These are phyloP conservation scores for Xylaria sp. DNA, from an alignment of 2,329 filamentous ascomycete species.

Conservation along the genomic window DNA sequence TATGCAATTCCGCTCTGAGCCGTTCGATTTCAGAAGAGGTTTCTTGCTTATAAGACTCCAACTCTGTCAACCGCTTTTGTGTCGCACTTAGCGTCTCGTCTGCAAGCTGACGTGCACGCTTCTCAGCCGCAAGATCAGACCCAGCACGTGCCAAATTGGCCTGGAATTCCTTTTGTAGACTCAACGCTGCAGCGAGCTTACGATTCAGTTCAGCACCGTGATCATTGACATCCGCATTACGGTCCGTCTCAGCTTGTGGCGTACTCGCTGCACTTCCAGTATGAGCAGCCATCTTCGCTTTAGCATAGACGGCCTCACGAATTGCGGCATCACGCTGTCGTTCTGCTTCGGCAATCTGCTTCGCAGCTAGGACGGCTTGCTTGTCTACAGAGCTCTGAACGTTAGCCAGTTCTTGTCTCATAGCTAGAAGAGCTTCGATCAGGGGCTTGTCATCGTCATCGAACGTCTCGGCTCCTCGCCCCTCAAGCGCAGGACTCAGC, in stretches of 20 bases:
- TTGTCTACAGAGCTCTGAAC: slow-evolving; percentile 91
- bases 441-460: slow-evolving; percentile 92
- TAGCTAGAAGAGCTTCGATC: slow-evolving; percentile 89
- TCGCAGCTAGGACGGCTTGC: slow-evolving; percentile 85
- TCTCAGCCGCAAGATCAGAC: slow-evolving; percentile 82
- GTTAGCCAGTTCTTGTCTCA: slow-evolving; percentile 88
- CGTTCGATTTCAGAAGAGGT: slow-evolving; percentile 87
- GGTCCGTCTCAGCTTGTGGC: slow-evolving; percentile 68
- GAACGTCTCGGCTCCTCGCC: slow-evolving; percentile 80
- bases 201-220: slow-evolving; percentile 80
- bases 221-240: slow-evolving; percentile 66
- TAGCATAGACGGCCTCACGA: slow-evolving; percentile 93
- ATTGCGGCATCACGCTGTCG: slow-evolving; percentile 95
- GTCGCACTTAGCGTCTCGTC: slow-evolving; percentile 88
- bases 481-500: slow-evolving; percentile 78
- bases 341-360: slow-evolving; percentile 91
- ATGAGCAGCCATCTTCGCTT: slow-evolving; percentile 89
- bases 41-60: slow-evolving; percentile 86
- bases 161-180: slow-evolving; percentile 82
- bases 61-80: slow-evolving; percentile 82
- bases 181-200: slow-evolving; percentile 84
- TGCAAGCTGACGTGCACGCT: slow-evolving; percentile 80
- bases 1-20: slow-evolving; percentile 85
- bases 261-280: slow-evolving; percentile 70
- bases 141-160: slow-evolving; percentile 76